A percentile compares a stretch with the other conserved stretches of the same genome.
phyloP scores from a whole-genome alignment of 768 basidiomycete genomes.

The Tricholoma bakamatsutake region DNA sequence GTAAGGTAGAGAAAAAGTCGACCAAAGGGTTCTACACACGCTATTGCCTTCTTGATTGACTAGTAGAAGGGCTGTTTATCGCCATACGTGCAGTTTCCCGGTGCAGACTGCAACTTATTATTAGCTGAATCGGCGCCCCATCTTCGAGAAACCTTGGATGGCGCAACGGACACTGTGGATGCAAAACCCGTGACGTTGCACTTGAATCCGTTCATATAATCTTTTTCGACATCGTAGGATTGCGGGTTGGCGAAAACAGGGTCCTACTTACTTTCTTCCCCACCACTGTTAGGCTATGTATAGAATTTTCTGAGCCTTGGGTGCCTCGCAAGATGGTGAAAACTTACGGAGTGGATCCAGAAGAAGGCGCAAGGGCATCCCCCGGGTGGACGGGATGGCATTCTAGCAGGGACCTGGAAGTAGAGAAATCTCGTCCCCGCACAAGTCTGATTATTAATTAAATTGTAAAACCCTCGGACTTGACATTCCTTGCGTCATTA shows the following conservation, averaged over 20 bases:
- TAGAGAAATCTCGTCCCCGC: conserved; percentile 68
- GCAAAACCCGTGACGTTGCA: conserved; percentile 55
- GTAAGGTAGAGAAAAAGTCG: neutral
- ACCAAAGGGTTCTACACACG: conserved; percentile 28
- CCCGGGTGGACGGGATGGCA: conserved; percentile 63
- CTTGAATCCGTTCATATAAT: conserved; percentile 73
- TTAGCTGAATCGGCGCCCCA: conserved; percentile 56
- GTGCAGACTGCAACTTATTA: conserved; percentile 34
- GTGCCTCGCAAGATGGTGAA: neutral
- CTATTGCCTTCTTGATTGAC: conserved; percentile 60
- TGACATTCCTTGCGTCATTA: conserved; percentile 45
- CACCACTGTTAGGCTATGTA: conserved; percentile 39
- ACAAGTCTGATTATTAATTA: conserved; percentile 73
- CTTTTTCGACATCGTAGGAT: conserved; percentile 20
- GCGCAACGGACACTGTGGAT: conserved; percentile 46
- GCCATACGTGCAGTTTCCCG: conserved; percentile 67
- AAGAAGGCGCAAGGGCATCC: conserved; percentile 69
- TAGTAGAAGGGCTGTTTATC: conserved; percentile 69
- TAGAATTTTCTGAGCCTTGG: neutral
- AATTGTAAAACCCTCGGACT: conserved; percentile 65
- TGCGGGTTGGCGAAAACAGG: neutral
- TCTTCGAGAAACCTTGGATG: conserved; percentile 53
- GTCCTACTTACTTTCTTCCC: conserved; percentile 50
- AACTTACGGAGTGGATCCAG: conserved; percentile 53
- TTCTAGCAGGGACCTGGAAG: conserved; percentile 57